Conservation (phyloP, 352 stramenopile genomes). For the Peronospora farinosa region DNA sequence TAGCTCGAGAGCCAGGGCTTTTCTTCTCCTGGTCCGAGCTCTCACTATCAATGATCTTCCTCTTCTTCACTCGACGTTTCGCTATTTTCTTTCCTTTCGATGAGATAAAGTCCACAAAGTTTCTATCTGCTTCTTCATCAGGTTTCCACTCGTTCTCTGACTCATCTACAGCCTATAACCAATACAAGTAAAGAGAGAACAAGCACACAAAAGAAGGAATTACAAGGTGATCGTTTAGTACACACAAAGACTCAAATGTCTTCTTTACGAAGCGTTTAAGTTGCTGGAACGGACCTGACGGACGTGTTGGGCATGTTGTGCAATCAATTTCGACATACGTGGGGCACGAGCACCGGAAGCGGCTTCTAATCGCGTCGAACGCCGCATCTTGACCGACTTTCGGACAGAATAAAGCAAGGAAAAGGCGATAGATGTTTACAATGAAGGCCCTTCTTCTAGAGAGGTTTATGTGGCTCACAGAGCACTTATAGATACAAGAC, state of each 20-base stretch:
- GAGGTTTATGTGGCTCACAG: conserved; percentile 6
- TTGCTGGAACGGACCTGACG: conserved; percentile 26
- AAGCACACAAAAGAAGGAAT: conserved; percentile 12
- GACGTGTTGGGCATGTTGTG: conserved; percentile 35
- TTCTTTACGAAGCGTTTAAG: neutral
- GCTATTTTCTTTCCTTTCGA: conserved; percentile 32
- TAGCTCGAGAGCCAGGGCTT: conserved; percentile 1
- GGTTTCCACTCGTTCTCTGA: conserved; percentile 42
- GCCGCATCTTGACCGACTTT: conserved; percentile 35
- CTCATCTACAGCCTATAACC: conserved; percentile 29
- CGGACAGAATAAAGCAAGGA: conserved; percentile 17
- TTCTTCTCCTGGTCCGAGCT: conserved; percentile 41
- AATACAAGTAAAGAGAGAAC: conserved; percentile 1
- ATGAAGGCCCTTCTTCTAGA: neutral
- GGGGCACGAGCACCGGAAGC: conserved; percentile 35
- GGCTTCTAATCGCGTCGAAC: conserved; percentile 55
- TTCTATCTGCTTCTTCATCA: conserved; percentile 31
- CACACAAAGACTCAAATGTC: no score
- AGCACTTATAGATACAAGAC: conserved; percentile 8
- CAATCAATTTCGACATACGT: conserved; percentile 62
- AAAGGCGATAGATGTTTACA: conserved; percentile 13
- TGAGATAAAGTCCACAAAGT: conserved; percentile 30
- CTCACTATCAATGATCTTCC: conserved; percentile 49
- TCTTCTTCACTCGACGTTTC: conserved; percentile 36
- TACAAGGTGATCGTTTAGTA: no score